Base-by-base conservation (phyloP, 2,329 filamentous ascomycete genomes). In the Aspergillus eucalypticola region DNA sequence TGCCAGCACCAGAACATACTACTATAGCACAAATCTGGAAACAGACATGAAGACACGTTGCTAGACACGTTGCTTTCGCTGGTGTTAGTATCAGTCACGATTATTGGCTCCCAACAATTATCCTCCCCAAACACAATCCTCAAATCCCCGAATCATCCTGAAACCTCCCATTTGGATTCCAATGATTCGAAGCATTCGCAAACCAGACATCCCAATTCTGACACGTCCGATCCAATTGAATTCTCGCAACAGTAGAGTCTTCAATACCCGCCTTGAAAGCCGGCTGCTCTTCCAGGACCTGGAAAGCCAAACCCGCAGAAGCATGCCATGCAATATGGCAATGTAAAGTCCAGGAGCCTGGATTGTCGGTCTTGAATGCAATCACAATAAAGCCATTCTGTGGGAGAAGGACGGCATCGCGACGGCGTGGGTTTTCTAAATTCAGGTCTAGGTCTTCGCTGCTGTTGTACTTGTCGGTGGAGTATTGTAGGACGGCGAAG, bases 291-390 rank as follows among this genome's bases (percentile, higher is more conserved):
- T 57, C 54, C n/a, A 60, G 17, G 15, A 53, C 39, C 52, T 60
- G 59, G 5, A 60, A 42, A 15, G 59, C 59, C 8, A 60, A 39
- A 0, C 59, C 59, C 8, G 23, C 59, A 21, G 59, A 60, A 5
- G 59, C 54, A 53, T 60, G 59, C 59, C 59, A 60, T 15, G 59
- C 59, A n/a, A 60, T 60, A 39, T 60, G 59, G 23, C 59, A 60
- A 11, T 60, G 59, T 27, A 60, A 15, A 1, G 49, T 56, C 59
- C 59, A 60, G 7, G 41, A 25, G n/a, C 59, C 59, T 10, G 59
- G 59, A 27, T 60, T 60, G 6, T 60, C 59, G 21, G 59, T 39
- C 21, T 54, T 53, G 7, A 52, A 60, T 7, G 59, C 59, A 32
- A 60, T 50, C 7, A 60, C 59, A 5, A 60, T 15, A 21, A 53